These are phyloP conservation scores for Arabidopsis hybrid DNA, from an alignment of 441 rosid species.

Conservation along the genomic window DNA sequence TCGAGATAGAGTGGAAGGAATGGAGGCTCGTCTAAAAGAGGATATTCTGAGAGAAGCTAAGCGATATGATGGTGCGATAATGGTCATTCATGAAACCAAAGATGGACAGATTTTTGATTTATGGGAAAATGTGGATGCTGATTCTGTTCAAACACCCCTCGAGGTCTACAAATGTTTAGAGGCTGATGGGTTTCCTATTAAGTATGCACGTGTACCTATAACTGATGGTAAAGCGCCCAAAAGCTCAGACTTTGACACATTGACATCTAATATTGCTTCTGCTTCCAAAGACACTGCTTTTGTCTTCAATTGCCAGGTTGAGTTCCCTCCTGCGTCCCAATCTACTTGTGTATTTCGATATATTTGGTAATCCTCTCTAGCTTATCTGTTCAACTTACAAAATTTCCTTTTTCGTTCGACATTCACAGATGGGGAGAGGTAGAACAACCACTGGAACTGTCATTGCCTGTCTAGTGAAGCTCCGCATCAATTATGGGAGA, in stretches of 20 bases:
- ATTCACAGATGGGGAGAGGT: slow-evolving; percentile 97
- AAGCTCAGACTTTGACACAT: slow-evolving; percentile 90
- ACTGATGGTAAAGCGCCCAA: slow-evolving; percentile 99
- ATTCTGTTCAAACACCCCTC: slow-evolving; percentile 92
- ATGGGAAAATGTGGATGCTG: slow-evolving; percentile 87
- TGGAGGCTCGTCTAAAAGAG: slow-evolving; percentile 98
- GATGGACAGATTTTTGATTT: slow-evolving; percentile 88
- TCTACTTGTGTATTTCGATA: slow-evolving; percentile 28
- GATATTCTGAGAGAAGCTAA: slow-evolving; percentile 96
- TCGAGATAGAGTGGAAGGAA: slow-evolving; percentile 93
- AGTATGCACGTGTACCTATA: slow-evolving; percentile 97
- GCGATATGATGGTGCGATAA: slow-evolving; percentile 88
- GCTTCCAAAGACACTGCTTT: slow-evolving; percentile 94
- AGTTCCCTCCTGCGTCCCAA: slow-evolving; percentile 24
- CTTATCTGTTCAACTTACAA: slow-evolving; percentile 14
- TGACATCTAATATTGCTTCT: slow-evolving; percentile 85
- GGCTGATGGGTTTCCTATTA: slow-evolving; percentile 82
- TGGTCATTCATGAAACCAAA: slow-evolving; percentile 98
- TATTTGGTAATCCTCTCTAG: not conserved
- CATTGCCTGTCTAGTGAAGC: slow-evolving; percentile 97
- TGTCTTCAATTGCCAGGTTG: slow-evolving; percentile 99
- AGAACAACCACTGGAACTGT: slow-evolving; percentile 99
- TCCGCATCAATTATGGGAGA: slow-evolving; percentile 86
- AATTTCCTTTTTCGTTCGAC: slow-evolving; percentile 33
- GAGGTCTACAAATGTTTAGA: slow-evolving; percentile 93